phyloP scores from a whole-genome alignment of 2,329 filamentous ascomycete genomes.

The Talaromyces sp. region DNA sequence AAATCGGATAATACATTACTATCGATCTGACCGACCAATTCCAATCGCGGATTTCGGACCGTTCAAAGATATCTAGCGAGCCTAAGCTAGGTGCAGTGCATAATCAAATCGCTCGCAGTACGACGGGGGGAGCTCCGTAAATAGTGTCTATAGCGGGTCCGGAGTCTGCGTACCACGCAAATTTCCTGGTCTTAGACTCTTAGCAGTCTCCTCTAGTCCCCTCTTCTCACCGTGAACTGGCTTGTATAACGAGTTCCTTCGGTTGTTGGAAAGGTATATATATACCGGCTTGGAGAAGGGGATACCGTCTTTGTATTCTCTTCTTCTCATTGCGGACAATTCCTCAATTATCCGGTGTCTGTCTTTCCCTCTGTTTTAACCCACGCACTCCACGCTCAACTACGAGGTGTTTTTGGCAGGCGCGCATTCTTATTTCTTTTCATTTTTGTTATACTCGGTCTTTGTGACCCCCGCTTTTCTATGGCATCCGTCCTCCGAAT shows the following conservation, averaged over 20 bases:
- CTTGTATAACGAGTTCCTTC: neutral
- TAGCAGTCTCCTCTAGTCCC: neutral
- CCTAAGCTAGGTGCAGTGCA: neutral
- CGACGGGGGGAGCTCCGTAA: neutral
- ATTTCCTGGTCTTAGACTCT: neutral
- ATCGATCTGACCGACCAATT: neutral
- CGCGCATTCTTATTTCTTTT: neutral
- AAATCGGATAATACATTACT: neutral
- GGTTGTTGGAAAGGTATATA: neutral
- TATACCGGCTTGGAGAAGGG: neutral
- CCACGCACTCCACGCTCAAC: neutral
- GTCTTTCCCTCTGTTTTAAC: neutral
- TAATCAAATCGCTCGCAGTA: neutral
- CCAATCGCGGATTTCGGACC: neutral
- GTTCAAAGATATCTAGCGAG: neutral
- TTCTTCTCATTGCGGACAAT: neutral
- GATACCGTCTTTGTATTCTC: neutral
- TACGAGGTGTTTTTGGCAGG: neutral
- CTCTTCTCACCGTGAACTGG: neutral
- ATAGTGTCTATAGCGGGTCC: neutral
- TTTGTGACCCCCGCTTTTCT: neutral
- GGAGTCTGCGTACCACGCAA: neutral
- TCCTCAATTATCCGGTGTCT: neutral
- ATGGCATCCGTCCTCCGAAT: conserved; percentile 16
- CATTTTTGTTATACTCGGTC: neutral